Conservation (phyloP, 371 early-diverging fungal genomes). For the Mucor indicus region DNA sequence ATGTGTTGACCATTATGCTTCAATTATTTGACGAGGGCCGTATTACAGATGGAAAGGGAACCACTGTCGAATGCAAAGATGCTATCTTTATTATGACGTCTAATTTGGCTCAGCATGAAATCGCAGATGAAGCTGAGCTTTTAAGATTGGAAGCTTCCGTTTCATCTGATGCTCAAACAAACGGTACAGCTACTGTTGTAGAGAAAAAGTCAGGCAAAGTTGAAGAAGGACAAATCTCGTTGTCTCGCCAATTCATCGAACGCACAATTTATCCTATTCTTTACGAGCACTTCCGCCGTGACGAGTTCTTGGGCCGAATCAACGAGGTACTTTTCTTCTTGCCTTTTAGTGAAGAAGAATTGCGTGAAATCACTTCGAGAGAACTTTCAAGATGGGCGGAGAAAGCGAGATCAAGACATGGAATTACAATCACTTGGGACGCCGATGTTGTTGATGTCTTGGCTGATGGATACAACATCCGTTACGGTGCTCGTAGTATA, state of each 20-base stretch:
- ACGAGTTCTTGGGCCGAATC: slow-evolving; percentile 64
- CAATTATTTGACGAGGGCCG: slow-evolving; percentile 76
- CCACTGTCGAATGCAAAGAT: slow-evolving; percentile 60
- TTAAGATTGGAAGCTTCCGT: slow-evolving; percentile 53
- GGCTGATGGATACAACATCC: slow-evolving; percentile 52
- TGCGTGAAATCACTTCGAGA: slow-evolving; percentile 45
- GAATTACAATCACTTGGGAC: slow-evolving; percentile 55
- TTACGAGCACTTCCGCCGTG: slow-evolving; percentile 53
- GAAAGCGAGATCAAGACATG: slow-evolving; percentile 50
- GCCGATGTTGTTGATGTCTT: slow-evolving; percentile 49
- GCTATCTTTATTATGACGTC: slow-evolving; percentile 75
- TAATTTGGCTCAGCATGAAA: slow-evolving; percentile 68
- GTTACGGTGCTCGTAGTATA: slow-evolving; percentile 62
- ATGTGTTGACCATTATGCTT: slow-evolving; percentile 61
- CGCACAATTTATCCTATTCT: slow-evolving; percentile 57
- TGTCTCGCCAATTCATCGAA: slow-evolving; percentile 53
- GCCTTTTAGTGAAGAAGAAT: slow-evolving; percentile 53
- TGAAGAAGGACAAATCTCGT: slow-evolving; percentile 34
- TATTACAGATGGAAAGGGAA: slow-evolving; percentile 68
- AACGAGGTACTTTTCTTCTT: slow-evolving; percentile 59
- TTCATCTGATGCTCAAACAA: slow-evolving; percentile 38
- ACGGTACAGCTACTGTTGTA: slow-evolving; percentile 24
- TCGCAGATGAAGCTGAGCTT: slow-evolving; percentile 56
- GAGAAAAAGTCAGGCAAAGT: slow-evolving; percentile 13
- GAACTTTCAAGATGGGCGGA: slow-evolving; percentile 54